Base-by-base conservation (phyloP, 2,329 filamentous ascomycete species). In the Talaromyces marneffei region DNA sequence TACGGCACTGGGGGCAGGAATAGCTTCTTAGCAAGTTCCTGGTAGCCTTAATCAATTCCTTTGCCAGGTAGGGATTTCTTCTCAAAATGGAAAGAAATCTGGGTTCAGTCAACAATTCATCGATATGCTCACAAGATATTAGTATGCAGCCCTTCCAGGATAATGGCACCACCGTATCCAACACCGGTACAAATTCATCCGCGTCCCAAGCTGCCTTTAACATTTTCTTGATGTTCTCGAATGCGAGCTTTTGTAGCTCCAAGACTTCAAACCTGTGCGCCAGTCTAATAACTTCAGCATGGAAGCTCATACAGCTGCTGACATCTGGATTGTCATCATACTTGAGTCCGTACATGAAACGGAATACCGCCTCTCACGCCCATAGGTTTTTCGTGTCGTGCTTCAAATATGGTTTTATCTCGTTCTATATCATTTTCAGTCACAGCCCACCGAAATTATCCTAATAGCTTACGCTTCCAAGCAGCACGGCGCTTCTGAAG, bases 131-230 rank as follows among this genome's bases (percentile, higher is more conserved):
- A 23, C 18, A 10, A 4, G 18, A 42, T 12, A 12, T 9, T 23
- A 20, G 9, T 23, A 42, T 23, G 18, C 3, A 23, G 12, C 23
- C 10, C 10, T 14, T 4, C 1, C 0, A 9, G 1, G 12, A 5
- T 2, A 0, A 2, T 20, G 1, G 1, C 9, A 2, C 1, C 2
- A 2, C 9, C 3, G 1, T 14, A 10, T 4, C 9, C n/a, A 42
- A 4, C 23, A 14, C 9, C 9, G 12, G 12, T 7, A 23, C 1
- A 12, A 23, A 42, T 14, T 42, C 18, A 14, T 42, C 18, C 2
- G 18, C 18, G 3, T 42, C 10, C 40, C 40, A 42, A 23, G 18
- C 40, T 42, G 18, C 4, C 18, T 23, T 23, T 4, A 23, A 4
- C 20, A 1, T 6, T 23, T 2, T 42, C 4, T 42, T 14, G 18